Evolutionary conservation across 257 asterid species (phyloP).

Genomic region (Jacaranda mimosifolia): DNA sequence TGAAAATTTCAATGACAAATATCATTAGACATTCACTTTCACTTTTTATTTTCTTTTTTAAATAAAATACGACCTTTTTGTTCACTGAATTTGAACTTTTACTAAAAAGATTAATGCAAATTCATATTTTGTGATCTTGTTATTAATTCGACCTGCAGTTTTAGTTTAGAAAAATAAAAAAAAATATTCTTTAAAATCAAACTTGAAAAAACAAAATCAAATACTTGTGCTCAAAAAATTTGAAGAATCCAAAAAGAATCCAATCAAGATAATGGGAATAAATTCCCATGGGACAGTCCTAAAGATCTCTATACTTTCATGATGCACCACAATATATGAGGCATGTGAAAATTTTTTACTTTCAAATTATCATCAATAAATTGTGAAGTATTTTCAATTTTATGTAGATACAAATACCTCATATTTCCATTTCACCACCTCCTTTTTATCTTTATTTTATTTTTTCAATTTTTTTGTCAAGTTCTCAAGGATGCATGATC

Average conservation of each 20-base stretch:
- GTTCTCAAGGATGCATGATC: too few species aligned
- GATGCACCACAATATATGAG: conserved; percentile 34
- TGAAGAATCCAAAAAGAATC: conserved; percentile 30
- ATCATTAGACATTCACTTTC: background rate
- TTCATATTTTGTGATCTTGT: too few species aligned
- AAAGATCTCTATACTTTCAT: conserved; percentile 38
- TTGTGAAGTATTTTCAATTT: background rate
- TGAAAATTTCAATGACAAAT: background rate
- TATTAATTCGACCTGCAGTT: too few species aligned
- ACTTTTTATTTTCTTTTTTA: background rate
- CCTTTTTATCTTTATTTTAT: background rate
- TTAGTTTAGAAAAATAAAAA: too few species aligned
- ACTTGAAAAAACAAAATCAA: background rate
- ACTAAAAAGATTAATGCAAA: too few species aligned
- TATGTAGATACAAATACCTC: background rate
- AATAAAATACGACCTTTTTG: background rate
- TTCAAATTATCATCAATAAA: background rate
- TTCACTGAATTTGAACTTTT: background rate
- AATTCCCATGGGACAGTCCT: conserved; percentile 36
- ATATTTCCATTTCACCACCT: background rate
- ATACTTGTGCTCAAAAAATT: conserved; percentile 13
- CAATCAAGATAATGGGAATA: conserved; percentile 46
- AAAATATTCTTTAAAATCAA: background rate
- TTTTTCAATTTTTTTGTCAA: background rate
- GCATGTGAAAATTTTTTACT: conserved; percentile 26